Percentiles rank a stretch among this genome's conserved stretches.
Conservation (phyloP, 106 monocot species). For the Triglochin maritima region DNA sequence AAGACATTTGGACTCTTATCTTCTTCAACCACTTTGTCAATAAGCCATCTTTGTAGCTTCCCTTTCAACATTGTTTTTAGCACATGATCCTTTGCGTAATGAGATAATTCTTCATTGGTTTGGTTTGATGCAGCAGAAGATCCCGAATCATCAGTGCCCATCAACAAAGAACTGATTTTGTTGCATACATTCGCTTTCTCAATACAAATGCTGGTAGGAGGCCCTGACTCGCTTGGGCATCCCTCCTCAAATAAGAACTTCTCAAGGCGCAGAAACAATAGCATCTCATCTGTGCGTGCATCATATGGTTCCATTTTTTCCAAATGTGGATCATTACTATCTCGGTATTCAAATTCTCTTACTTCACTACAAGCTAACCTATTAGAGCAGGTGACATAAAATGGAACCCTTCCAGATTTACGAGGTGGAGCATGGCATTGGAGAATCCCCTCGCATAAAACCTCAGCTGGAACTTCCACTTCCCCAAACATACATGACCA, state of each 20-base stretch:
- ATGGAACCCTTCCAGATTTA: slow-evolving; percentile 72
- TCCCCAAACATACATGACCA: slow-evolving; percentile 99
- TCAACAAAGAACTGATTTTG: slow-evolving; percentile 43
- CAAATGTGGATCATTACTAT: slow-evolving; percentile 17
- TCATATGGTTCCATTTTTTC: slow-evolving; percentile 20
- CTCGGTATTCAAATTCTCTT: slow-evolving; percentile 75
- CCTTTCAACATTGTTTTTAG: slow-evolving; percentile 48
- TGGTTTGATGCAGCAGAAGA: slow-evolving; percentile 30
- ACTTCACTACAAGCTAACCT: slow-evolving; percentile 92
- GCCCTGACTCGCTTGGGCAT: slow-evolving; percentile 4
- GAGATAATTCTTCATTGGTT: slow-evolving; percentile 18
- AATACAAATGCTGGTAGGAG: neutral
- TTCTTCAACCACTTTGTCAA: slow-evolving; percentile 59
- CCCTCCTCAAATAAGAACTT: slow-evolving; percentile 24
- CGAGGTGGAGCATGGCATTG: slow-evolving; percentile 60
- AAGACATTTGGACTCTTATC: slow-evolving; percentile 63
- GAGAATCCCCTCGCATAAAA: slow-evolving; percentile 57
- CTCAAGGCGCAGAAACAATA: slow-evolving; percentile 53
- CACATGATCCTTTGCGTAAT: slow-evolving; percentile 25
- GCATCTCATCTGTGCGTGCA: slow-evolving; percentile 19
- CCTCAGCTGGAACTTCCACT: slow-evolving; percentile 79
- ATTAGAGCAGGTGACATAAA: slow-evolving; percentile 89
- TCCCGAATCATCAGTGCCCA: slow-evolving; percentile 32
- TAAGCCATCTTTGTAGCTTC: slow-evolving; percentile 64
- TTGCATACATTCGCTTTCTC: slow-evolving; percentile 26